Evolutionary conservation across 345 rosid species (phyloP).

Genomic region (Eucalyptus sp.): DNA sequence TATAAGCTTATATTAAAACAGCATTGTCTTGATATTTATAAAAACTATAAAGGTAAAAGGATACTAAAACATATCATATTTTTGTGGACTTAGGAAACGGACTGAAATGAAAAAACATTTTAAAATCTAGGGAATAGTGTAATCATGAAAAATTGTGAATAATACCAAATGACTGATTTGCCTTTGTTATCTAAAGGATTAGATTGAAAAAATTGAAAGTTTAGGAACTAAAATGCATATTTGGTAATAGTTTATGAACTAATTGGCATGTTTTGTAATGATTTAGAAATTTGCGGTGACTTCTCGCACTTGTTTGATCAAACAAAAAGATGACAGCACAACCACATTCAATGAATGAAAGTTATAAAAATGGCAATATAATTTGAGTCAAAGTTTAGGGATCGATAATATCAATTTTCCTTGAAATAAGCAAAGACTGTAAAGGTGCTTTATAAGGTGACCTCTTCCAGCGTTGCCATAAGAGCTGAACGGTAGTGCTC

Average conservation of each 20-base stretch:
- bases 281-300: neutral
- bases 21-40: neutral
- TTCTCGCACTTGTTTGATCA: neutral
- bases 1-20: neutral
- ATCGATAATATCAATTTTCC: neutral
- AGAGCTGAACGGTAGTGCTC: neutral
- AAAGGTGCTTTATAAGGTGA: neutral
- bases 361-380: neutral
- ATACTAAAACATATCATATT: neutral
- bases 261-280: neutral
- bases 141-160: neutral
- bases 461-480: neutral
- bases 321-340: neutral
- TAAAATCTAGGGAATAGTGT: neutral
- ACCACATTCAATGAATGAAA: neutral
- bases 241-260: neutral
- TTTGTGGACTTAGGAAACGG: neutral
- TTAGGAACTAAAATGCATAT: neutral
- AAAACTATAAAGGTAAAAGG: neutral
- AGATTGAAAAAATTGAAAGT: no score
- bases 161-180: neutral
- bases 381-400: neutral
- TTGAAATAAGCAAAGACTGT: neutral
- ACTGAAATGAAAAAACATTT: neutral
- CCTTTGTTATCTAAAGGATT: neutral